Conservation (phyloP, 148 eudicot genomes). For the Camellia sinensis region DNA sequence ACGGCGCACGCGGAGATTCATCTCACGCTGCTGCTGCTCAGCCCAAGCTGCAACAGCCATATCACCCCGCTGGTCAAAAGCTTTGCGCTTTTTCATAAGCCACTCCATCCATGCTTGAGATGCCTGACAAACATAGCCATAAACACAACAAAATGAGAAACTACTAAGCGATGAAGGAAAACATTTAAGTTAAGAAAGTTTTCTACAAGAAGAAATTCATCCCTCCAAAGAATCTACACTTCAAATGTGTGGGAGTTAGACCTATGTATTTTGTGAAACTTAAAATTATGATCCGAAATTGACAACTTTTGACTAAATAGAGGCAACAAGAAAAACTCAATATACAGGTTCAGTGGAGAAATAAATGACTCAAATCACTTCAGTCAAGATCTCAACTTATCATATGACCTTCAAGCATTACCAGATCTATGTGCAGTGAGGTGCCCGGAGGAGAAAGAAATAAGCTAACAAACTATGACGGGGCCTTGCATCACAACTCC, state of each 20-base stretch:
- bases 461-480: too few species aligned
- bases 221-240: neutral
- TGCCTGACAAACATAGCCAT: slow-evolving; percentile 46
- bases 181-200: neutral
- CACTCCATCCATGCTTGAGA: slow-evolving; percentile 99
- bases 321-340: neutral
- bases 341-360: neutral
- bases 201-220: neutral
- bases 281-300: neutral
- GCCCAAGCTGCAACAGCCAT: slow-evolving; percentile 99
- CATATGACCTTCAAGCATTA: neutral
- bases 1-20: slow-evolving; percentile 73
- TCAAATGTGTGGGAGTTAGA: neutral
- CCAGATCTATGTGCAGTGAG: neutral
- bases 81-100: slow-evolving; percentile 87
- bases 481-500: too few species aligned
- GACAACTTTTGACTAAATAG: too few species aligned
- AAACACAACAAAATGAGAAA: slow-evolving; percentile 3
- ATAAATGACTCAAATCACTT: neutral
- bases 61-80: slow-evolving; percentile 95
- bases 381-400: neutral
- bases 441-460: neutral
- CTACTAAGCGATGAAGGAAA: neutral
- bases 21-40: slow-evolving; percentile 96
- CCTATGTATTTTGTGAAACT: neutral